Evolutionary conservation across 768 basidiomycete species (phyloP), one percentile per base, ranked within the genome.

Genomic region (Gloeostereum incarnatum): DNA sequence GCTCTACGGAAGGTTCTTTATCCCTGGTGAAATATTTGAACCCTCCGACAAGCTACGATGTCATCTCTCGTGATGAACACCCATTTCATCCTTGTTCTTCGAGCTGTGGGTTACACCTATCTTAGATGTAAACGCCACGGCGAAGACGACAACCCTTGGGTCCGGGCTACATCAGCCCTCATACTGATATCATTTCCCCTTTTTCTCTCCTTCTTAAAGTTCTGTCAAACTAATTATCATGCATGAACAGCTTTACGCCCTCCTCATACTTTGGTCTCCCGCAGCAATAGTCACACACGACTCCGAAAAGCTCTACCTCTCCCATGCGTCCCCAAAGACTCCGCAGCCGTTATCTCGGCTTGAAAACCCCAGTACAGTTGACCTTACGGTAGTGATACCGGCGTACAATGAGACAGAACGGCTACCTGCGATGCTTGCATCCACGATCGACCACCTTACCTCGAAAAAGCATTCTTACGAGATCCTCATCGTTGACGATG

Each of bases 71-170:
- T 25, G 84, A 85, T 84, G 80, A 75, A 63, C 48, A 59, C 63
- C 66, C 63, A 40, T 57, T 73, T 85, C 86, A 89, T 89, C 85
- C 85, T 89, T 89, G 85, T 89, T 88, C 85, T 88, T 82, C 66
- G 86, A 88, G 80, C 66, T 54, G 50, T 60, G 78, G 78, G 85
- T 68, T 59, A 46, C 61, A 51, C 31, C 23, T 20, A 31, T 39
- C 26, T 4, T 6, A 16, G 25, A 20, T 30, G 37, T 40, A 42
- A n/a, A n/a, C 42, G 45, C 41, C 38, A 27, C 22, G 37, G 42
- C 36, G 58, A 71, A 48, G 85, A 82, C 78, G 85, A 83, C 52
- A 66, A 43, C 42, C 41, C 44, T 43, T 51, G 65, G 80, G 73
- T n/a, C 71, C 65, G 58, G 66, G 69, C 61, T 52, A 45, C 41